Evolutionary conservation across 257 asterid species (phyloP), one percentile per base, ranked within the genome.

Genomic region (Cordia subcordata): DNA sequence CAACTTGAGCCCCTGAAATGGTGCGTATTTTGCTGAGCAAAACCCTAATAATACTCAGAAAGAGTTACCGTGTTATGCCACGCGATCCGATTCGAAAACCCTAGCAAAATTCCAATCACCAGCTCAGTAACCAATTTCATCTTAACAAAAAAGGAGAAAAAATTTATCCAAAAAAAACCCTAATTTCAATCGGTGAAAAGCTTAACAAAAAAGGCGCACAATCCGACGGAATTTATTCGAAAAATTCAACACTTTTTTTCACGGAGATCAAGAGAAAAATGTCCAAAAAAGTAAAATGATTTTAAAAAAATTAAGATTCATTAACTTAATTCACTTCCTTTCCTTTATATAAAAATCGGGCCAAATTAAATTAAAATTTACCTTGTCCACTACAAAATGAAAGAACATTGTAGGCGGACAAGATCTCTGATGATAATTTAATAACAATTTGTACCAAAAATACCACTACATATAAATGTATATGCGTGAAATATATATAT

Each of bases 311-410:
- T 22, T 61, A 20, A 22, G 11, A 50, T 21, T 23, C 18, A 16
- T 16, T 13, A 20, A n/a, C 19, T 32, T 49, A 22, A 45, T 40
- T 38, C 19, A 44, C 58, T 45, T 23, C 13, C 8, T 50, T 61
- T 33, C 13, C 35, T 60, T 72, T n/a, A 15, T 14, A 51, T 67
- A n/a, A n/a, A n/a, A n/a, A n/a, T 8, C 49, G 49, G 22, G 10
- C 14, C 22, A 50, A 40, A 51, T 6, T 40, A 38, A 18, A 52
- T 53, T 13, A 52, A 53, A 39, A 38, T 16, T 55, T 60, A 68
- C 66, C 62, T 68, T 62, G 66, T 57, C 68, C 68, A 33, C 59
- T 58, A 73, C 49, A 57, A 40, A 73, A 61, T 68, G 69, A 66
- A n/a, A 66, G 66, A 67, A 27, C 68, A 64, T 73, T 73, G 22